These are phyloP conservation scores for Talaromyces albobiverticillius DNA, from an alignment of 2,329 filamentous ascomycete genomes.

Conservation along the genomic window DNA sequence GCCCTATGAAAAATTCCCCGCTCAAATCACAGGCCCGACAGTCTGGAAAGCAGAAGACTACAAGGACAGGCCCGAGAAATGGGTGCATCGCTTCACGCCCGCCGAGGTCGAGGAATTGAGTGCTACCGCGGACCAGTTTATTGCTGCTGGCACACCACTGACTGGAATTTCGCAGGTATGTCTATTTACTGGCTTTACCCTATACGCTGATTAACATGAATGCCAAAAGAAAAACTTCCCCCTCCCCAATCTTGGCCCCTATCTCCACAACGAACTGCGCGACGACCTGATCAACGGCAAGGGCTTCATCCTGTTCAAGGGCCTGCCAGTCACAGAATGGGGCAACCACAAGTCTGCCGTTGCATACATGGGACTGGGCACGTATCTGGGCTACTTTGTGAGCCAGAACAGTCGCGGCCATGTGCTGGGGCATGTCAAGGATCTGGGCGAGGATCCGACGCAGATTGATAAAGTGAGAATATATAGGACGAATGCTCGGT, in stretches of 20 bases:
- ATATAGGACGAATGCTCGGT: slow-evolving; percentile 78
- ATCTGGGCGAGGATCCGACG: slow-evolving; percentile 74
- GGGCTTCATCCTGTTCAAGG: slow-evolving; percentile 86
- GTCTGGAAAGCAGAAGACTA: slow-evolving; percentile 70
- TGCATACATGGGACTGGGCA: slow-evolving; percentile 86
- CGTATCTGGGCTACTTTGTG: slow-evolving; percentile 83
- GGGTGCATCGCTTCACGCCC: slow-evolving; percentile 67
- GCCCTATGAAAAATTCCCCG: slow-evolving; percentile 68
- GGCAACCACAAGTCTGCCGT: slow-evolving; percentile 74
- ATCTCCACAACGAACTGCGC: slow-evolving; percentile 55
- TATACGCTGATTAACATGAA: too few species aligned
- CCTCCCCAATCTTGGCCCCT: slow-evolving; percentile 55
- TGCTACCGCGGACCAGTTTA: slow-evolving; percentile 65
- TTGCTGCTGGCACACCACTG: slow-evolving; percentile 62
- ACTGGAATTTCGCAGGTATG: slow-evolving; percentile 66
- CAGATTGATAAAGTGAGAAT: slow-evolving; percentile 87
- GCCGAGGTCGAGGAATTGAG: slow-evolving; percentile 68
- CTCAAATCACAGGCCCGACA: slow-evolving; percentile 67
- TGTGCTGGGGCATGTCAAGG: slow-evolving; percentile 85
- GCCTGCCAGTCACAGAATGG: slow-evolving; percentile 75
- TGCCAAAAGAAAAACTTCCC: slow-evolving; percentile 62
- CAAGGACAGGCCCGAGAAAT: slow-evolving; percentile 60
- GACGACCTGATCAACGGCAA: slow-evolving; percentile 75
- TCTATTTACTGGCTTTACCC: background rate
- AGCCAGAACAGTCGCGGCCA: slow-evolving; percentile 82